phyloP scores from a whole-genome alignment of 1,284 basidiomycete species.

The Mycena citricolor region DNA sequence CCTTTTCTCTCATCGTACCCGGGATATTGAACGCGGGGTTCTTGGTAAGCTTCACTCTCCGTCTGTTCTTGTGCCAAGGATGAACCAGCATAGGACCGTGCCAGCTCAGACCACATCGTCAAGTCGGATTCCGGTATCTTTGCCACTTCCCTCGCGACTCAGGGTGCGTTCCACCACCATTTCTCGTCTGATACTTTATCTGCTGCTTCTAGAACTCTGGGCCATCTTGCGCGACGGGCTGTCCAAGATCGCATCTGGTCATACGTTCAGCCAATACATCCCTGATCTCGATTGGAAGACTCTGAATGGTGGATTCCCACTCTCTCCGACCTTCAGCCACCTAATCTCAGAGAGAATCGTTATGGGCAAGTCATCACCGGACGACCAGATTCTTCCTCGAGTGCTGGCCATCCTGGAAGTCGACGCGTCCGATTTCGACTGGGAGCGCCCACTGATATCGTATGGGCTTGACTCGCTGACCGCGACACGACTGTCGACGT shows the following conservation, averaged over 20 bases:
- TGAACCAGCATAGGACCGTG: conserved; percentile 8
- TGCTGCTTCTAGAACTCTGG: conserved; percentile 8
- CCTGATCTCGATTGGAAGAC: conserved; percentile 8
- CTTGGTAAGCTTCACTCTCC: conserved; percentile 4
- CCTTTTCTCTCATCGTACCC: conserved; percentile 10
- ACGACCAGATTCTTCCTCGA: neutral
- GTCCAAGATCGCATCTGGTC: conserved; percentile 2
- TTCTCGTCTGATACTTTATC: neutral
- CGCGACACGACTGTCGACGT: neutral
- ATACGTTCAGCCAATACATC: conserved; percentile 9
- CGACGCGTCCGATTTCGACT: neutral
- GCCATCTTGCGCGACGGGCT: conserved; percentile 5
- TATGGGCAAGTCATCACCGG: too few relatives aligned
- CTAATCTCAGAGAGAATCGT: too few relatives aligned
- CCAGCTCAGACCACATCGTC: neutral
- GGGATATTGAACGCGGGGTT: conserved; percentile 4
- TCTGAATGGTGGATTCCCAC: neutral
- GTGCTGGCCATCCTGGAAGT: conserved; percentile 1
- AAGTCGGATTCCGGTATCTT: neutral
- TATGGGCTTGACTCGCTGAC: conserved; percentile 5
- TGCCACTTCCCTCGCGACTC: neutral
- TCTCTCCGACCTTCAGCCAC: conserved; percentile 2
- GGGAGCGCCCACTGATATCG: neutral
- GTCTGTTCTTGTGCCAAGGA: too few relatives aligned
- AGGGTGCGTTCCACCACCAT: neutral